These are phyloP conservation scores for Chaetomium globosum DNA, from an alignment of 2,329 filamentous ascomycete species.

Conservation along the genomic window DNA sequence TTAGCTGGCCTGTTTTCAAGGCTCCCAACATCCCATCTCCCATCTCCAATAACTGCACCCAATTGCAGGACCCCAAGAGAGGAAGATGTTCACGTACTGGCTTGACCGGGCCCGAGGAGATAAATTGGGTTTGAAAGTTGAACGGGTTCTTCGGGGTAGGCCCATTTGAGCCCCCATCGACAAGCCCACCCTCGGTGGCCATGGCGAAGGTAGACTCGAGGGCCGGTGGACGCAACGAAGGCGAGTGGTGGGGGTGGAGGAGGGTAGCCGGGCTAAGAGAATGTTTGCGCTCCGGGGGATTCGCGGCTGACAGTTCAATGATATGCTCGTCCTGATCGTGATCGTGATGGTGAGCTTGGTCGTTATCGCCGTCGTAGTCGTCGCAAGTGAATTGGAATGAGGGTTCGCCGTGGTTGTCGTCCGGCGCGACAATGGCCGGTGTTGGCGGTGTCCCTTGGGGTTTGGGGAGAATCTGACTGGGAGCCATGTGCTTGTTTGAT, in stretches of 20 bases:
- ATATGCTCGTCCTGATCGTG: not conserved
- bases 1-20: conserved; percentile 5
- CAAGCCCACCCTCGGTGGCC: conserved; percentile 42
- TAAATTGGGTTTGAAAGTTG: conserved; percentile 87
- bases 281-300: conserved; percentile 6
- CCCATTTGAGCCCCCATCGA: conserved; percentile 32
- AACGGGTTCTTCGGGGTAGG: conserved; percentile 67
- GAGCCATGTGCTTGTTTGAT: conserved; percentile 53
- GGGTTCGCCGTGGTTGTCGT: conserved; percentile 46
- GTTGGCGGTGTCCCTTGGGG: conserved; percentile 68
- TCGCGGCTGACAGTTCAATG: conserved; percentile 25
- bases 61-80: not conserved
- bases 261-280: conserved; percentile 31
- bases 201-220: conserved; percentile 40
- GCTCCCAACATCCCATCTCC: not conserved
- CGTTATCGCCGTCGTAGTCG: conserved; percentile 35
- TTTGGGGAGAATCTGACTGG: conserved; percentile 59
- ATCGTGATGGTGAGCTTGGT: conserved; percentile 28
- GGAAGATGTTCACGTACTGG: conserved; percentile 57
- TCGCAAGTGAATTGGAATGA: conserved; percentile 34
- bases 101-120: conserved; percentile 75
- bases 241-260: conserved; percentile 32
- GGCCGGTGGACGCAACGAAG: conserved; percentile 39
- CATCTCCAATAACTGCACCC: not conserved
- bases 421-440: conserved; percentile 51